Evolutionary conservation across 192 early-diverging fungal species (phyloP).

Genomic region (Entomortierella parvispora): DNA sequence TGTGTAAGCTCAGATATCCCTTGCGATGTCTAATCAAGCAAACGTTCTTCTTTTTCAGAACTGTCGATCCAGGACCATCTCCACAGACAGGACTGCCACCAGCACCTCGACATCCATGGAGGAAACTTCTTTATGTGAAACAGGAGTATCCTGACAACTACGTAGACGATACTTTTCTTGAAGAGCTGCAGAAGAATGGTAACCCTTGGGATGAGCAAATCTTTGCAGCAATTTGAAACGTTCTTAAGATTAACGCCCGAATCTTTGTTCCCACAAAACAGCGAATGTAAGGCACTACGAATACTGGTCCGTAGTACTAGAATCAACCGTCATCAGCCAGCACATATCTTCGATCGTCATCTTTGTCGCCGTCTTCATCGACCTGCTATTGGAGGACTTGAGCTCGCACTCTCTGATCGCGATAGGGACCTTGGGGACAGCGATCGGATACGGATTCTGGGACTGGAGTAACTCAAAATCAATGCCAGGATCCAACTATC

Average conservation of each 20-base stretch:
- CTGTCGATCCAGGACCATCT: conserved; percentile 5
- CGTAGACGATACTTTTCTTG: conserved; percentile 88
- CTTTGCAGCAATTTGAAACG: background rate
- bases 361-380: conserved; percentile 90
- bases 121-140: conserved; percentile 85
- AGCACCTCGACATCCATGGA: conserved; percentile 64
- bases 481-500: conserved; percentile 57
- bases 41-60: background rate
- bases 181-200: conserved; percentile 91
- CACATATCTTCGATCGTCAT: conserved; percentile 87
- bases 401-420: conserved; percentile 68
- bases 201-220: conserved; percentile 1
- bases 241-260: too few species aligned
- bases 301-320: conserved; percentile 82
- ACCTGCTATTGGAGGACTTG: conserved; percentile 68
- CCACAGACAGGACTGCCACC: conserved; percentile 2
- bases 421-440: conserved; percentile 64
- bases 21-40: conserved; percentile 3
- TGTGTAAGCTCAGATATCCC: too few species aligned
- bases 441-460: conserved; percentile 78
- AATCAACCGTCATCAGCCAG: conserved; percentile 82
- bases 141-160: conserved; percentile 94
- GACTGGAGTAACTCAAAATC: conserved; percentile 62
- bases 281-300: conserved; percentile 86
- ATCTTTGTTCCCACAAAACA: conserved; percentile 28